Conservation (phyloP, 257 asterid genomes). For the Scutellaria baicalensis region DNA sequence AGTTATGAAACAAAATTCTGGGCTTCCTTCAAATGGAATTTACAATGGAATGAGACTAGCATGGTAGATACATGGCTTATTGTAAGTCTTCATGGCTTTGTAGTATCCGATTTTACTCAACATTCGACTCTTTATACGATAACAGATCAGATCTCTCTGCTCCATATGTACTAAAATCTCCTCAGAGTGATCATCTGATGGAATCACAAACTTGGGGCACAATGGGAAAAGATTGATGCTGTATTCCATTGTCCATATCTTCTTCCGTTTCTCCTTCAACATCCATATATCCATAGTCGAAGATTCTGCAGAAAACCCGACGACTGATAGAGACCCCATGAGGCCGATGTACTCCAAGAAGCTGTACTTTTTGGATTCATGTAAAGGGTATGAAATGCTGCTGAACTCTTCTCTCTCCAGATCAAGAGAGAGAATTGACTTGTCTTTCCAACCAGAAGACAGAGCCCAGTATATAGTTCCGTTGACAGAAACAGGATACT, state of each 20-base stretch:
- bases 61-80: conserved; percentile 27
- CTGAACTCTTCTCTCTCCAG: conserved; percentile 28
- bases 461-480: conserved; percentile 35
- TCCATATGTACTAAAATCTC: conserved; percentile 39
- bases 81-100: conserved; percentile 28
- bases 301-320: conserved; percentile 27
- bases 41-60: conserved; percentile 6
- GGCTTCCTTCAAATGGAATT: too few relatives aligned
- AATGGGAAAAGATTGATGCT: conserved; percentile 28
- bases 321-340: conserved; percentile 27
- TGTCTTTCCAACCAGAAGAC: conserved; percentile 30
- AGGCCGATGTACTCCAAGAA: conserved; percentile 32
- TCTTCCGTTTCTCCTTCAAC: conserved; percentile 24
- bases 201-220: conserved; percentile 31
- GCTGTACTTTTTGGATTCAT: conserved; percentile 12
- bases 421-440: conserved; percentile 32
- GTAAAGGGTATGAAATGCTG: conserved; percentile 22
- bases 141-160: conserved; percentile 29
- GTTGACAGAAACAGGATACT: conserved; percentile 29
- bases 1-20: too few relatives aligned
- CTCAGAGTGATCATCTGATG: conserved; percentile 26
- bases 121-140: conserved; percentile 8
- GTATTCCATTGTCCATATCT: conserved; percentile 27
- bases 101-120: conserved; percentile 19
- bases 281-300: conserved; percentile 36